Percentiles rank a stretch among this genome's conserved stretches.
These are phyloP conservation scores for Lentinula boryana DNA, from an alignment of 768 basidiomycete genomes.

Conservation along the genomic window DNA sequence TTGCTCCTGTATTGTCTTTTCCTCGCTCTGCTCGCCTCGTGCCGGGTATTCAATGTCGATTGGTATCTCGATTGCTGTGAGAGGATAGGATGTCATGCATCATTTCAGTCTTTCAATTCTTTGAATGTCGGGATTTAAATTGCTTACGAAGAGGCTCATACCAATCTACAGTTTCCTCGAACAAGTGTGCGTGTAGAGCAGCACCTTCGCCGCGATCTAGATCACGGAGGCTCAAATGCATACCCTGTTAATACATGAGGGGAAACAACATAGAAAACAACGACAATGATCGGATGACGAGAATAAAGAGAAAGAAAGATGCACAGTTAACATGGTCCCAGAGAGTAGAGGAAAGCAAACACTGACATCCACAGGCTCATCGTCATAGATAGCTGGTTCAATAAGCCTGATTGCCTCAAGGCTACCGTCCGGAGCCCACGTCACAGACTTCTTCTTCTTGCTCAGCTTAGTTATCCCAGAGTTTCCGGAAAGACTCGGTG, in stretches of 20 bases:
- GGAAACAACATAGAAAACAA: conserved; percentile 25
- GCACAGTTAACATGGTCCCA: conserved; percentile 23
- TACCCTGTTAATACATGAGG: conserved; percentile 50
- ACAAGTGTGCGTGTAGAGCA: conserved; percentile 73
- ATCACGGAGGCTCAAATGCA: conserved; percentile 71
- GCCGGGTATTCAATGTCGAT: conserved; percentile 43
- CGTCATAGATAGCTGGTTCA: conserved; percentile 84
- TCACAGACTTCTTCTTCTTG: conserved; percentile 73
- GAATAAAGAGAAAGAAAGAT: conserved; percentile 38
- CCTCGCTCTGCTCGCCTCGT: conserved; percentile 65
- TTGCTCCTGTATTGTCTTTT: conserved; percentile 66
- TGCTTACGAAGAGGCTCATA: conserved; percentile 73
- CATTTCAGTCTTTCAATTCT: conserved; percentile 10
- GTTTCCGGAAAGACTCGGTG: conserved; percentile 28
- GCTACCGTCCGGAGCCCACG: conserved; percentile 69
- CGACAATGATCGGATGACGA: conserved; percentile 27
- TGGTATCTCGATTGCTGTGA: conserved; percentile 59
- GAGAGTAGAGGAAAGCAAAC: conserved; percentile 10
- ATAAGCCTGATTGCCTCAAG: conserved; percentile 75
- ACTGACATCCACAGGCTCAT: conserved; percentile 85
- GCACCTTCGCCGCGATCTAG: conserved; percentile 86
- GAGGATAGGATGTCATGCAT: conserved; percentile 8
- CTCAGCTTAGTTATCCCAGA: conserved; percentile 31
- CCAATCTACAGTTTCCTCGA: conserved; percentile 88
- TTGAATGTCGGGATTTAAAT: not conserved